phyloP scores from a whole-genome alignment of 345 rosid species.

The Pistacia integerrima region DNA sequence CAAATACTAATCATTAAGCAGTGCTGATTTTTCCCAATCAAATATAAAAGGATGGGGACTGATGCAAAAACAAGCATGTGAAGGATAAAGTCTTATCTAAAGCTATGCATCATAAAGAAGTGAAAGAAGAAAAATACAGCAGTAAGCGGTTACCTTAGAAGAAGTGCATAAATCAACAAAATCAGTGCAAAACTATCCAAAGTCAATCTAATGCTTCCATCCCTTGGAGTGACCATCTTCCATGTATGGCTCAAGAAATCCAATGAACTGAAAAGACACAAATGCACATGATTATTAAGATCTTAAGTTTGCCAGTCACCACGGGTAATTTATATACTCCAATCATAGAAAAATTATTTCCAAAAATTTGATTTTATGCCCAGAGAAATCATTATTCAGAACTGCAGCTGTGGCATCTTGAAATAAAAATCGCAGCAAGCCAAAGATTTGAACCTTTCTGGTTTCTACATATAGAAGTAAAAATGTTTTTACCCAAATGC shows the following conservation, averaged over 20 bases:
- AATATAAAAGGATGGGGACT: not conserved
- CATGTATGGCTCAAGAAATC: conserved; percentile 82
- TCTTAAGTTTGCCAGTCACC: not conserved
- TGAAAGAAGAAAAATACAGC: not conserved
- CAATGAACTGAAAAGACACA: conserved; percentile 65
- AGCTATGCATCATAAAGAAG: not conserved
- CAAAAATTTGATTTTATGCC: not conserved
- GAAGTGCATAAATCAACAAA: not conserved
- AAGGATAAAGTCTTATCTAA: not conserved
- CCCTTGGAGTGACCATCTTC: conserved; percentile 69
- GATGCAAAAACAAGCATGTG: not conserved
- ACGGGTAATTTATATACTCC: not conserved
- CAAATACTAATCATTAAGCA: not conserved
- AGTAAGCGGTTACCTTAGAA: not conserved
- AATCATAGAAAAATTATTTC: not conserved
- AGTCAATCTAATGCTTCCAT: conserved; percentile 55
- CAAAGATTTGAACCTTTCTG: not conserved
- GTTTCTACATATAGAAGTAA: not conserved
- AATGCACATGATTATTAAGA: conserved; percentile 17
- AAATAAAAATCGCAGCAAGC: conserved; percentile 1
- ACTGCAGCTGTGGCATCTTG: not conserved
- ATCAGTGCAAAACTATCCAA: not conserved
- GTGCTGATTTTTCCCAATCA: not conserved
- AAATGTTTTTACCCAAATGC: not conserved
- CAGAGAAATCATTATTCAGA: not conserved